Percentiles rank a stretch among this genome's conserved stretches.
phyloP scores from a whole-genome alignment of 306 rosid genomes.

The Glycine soja region DNA sequence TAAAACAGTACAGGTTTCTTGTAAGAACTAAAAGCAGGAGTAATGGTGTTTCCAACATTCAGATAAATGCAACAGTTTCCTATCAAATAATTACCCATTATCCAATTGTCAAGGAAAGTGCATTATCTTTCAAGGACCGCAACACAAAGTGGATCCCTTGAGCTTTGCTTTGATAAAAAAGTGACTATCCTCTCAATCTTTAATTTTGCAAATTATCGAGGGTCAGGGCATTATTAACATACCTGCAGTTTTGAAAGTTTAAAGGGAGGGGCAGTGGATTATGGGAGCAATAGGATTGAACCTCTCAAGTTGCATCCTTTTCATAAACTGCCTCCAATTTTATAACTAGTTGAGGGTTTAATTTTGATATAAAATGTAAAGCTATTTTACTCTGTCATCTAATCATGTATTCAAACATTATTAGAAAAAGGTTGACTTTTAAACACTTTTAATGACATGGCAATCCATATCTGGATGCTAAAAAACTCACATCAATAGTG shows the following conservation, averaged over 20 bases:
- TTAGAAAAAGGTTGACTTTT: too few relatives aligned
- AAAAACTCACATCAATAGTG: too few relatives aligned
- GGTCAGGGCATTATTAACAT: neutral
- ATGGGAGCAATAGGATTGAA: too few relatives aligned
- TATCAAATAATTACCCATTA: neutral
- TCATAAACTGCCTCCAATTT: too few relatives aligned
- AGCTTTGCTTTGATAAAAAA: slow-evolving; percentile 6
- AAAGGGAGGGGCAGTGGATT: too few relatives aligned
- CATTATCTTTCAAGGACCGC: neutral
- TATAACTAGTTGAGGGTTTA: too few relatives aligned
- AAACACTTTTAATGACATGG: neutral
- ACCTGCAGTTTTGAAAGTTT: too few relatives aligned
- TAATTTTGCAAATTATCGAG: neutral
- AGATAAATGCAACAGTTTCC: neutral
- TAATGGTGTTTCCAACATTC: neutral
- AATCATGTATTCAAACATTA: neutral
- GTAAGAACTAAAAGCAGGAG: neutral
- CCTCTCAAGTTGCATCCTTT: too few relatives aligned
- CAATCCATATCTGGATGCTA: neutral
- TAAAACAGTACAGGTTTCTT: neutral
- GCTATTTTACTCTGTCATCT: neutral
- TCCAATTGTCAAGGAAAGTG: slow-evolving; percentile 7
- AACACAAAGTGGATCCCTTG: neutral
- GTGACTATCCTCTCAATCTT: neutral
- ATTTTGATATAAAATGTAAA: too few relatives aligned